Base-by-base conservation (phyloP, 768 basidiomycete species). In the Epithele typhae region DNA sequence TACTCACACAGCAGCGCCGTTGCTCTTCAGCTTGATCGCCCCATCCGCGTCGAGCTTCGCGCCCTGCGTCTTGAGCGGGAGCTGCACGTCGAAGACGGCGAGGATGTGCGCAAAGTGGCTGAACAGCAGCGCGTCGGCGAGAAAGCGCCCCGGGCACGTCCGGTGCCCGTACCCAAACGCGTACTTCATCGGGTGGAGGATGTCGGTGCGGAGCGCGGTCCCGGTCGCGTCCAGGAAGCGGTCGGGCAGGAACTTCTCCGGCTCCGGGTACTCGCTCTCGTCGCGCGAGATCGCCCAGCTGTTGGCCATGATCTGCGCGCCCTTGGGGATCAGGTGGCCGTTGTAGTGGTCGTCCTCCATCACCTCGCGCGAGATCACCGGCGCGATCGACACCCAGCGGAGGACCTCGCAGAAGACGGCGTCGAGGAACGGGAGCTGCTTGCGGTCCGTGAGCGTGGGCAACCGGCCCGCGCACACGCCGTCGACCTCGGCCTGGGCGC, bases 281-380 rank as follows among this genome's bases (percentile, higher is more conserved):
- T 68, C 64, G 37, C 56, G 63, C 22, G 58, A 54, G 60, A 66
- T 64, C 17, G 56, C 62, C 60, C 62, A 67, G 46, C 64, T 61
- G 42, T 68, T 68, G 15, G 59, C 56, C 32, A 53, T 47, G 34
- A 66, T 43, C 36, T 55, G 56, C 38, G 59, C 55, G 32, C 66
- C 66, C 17, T 59, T 59, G 5, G 66, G 66, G 23, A 66, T 59
- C 40, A 58, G 49, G 38, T 58, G 56, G 12, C 61, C 59, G 5
- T 58, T 53, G 45, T 60, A 59, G 11, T 55, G 33, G 40, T 67
- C 62, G 35, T 57, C 52, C 19, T 37, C 39, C 14, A 34, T 42
- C 25, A 45, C 49, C 40, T 51, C 49, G 27, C 54, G 45, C 37
- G 46, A 34, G 33, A 54, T 50, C 27, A 53, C 48, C 7, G 51